phyloP scores from a whole-genome alignment of 139 green algal genomes.

The Chlamydomonas sphaeroides region DNA sequence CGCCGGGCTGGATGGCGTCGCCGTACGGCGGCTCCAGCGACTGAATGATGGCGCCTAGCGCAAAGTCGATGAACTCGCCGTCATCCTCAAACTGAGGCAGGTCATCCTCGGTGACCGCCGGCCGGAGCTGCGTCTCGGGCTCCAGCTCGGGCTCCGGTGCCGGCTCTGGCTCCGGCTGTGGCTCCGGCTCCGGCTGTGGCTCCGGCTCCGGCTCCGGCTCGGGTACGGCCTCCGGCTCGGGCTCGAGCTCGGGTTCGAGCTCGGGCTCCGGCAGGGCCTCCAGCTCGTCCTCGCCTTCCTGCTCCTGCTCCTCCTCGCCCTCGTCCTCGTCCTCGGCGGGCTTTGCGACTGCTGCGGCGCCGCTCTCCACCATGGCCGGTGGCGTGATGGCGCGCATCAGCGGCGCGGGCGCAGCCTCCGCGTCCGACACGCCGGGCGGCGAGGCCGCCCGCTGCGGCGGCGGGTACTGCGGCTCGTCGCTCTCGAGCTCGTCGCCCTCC shows the following conservation, averaged over 20 bases:
- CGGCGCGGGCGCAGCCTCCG: too few species aligned
- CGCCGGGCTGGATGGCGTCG: neutral
- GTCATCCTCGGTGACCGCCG: too few species aligned
- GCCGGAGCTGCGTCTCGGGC: neutral
- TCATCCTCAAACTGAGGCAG: constrained; percentile 26
- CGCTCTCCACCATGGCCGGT: neutral
- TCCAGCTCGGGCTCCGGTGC: neutral
- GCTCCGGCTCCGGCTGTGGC: neutral
- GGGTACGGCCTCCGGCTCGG: neutral
- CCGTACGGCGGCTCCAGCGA: constrained; percentile 41
- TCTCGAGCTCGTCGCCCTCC: neutral
- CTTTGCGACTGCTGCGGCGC: too few species aligned
- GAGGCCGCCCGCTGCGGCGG: neutral
- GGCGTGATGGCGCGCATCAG: neutral
- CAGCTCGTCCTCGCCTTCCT: too few species aligned
- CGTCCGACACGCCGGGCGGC: neutral
- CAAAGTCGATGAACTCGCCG: constrained; percentile 43
- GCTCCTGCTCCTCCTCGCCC: neutral
- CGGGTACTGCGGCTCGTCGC: neutral
- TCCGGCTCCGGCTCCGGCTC: neutral
- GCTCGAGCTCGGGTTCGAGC: neutral
- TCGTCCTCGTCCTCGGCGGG: neutral
- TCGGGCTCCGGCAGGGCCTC: neutral
- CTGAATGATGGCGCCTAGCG: constrained; percentile 31
- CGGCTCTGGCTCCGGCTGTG: neutral